Base-by-base conservation (phyloP, 106 monocot genomes). In the Alisma plantagoaquatica region DNA sequence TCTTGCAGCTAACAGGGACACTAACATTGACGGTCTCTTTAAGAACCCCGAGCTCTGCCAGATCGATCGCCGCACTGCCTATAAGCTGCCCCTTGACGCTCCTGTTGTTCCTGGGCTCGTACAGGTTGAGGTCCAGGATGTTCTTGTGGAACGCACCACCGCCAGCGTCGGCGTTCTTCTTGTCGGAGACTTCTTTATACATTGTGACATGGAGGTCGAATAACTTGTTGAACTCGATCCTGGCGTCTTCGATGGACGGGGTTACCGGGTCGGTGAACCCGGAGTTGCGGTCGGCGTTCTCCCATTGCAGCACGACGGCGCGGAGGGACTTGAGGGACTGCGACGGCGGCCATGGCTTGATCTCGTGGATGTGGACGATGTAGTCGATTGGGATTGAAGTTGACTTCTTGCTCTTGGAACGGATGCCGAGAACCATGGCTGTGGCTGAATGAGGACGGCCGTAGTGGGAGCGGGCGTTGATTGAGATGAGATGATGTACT, bases 321-420 rank as follows among this genome's bases (percentile, higher is more conserved):
- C 67, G 72, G 21, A 94, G 57, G 4, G 79, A 72, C 42, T 69
- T 80, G 22, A 94, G 61, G 23, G 94, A 84, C 26, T 83, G 70
- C 26, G 83, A 84, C 4, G 94, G 73, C 0, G 94, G 88, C 94
- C 94, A 94, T 71, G 87, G 94, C 58, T 73, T 87, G 60, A 94
- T 83, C 73, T 88, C 87, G 41, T 72, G 77, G 4, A 94, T 48
- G 53, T 88, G 69, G 62, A 94, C 60, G 20, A 63, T 59, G 68
- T 77, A 94, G 22, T 83, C 77, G 0, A 84, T 77, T 11, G 80
- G 75, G 15, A 84, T 43, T 1, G 73, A 53, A 5, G 60, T n/a
- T n/a, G 33, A 62, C 27, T 65, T 84, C 64, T 55, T 84, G 59
- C 35, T 75, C 70, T 84, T 94, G 2, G 80, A 54, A 57, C 84